phyloP scores from a whole-genome alignment of 1,284 basidiomycete genomes.

The Cutaneotrichosporon dermatis region DNA sequence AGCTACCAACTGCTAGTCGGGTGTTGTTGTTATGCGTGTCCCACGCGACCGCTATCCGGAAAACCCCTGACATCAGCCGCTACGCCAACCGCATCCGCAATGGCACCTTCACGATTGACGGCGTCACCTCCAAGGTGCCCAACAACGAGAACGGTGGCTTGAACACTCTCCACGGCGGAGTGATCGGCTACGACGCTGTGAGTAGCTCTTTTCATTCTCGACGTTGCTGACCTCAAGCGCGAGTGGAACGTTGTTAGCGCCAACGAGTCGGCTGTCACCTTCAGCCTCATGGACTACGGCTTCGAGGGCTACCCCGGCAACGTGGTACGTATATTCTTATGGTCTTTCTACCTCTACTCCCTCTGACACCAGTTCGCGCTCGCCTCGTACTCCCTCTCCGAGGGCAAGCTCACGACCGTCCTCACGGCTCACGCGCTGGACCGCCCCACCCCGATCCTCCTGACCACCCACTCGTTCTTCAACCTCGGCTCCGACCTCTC shows the following conservation, averaged over 20 bases:
- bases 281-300: constrained; percentile 20
- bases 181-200: constrained; percentile 24
- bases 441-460: constrained; percentile 31
- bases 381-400: constrained; percentile 27
- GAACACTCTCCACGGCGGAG: constrained; percentile 29
- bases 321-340: constrained; percentile 20
- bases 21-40: no score
- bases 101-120: constrained; percentile 30
- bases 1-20: no score
- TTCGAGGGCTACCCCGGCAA: constrained; percentile 35
- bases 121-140: constrained; percentile 21
- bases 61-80: constrained; percentile 15
- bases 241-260: constrained; percentile 19
- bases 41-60: not conserved
- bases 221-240: constrained; percentile 6
- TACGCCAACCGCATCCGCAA: constrained; percentile 38
- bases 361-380: constrained; percentile 17
- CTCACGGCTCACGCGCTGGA: constrained; percentile 18
- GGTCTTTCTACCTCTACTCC: not conserved
- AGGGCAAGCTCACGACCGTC: constrained; percentile 12
- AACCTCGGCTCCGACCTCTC: constrained; percentile 28
- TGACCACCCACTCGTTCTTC: constrained; percentile 40
- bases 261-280: constrained; percentile 13
- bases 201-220: not conserved
- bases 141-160: constrained; percentile 31